Conservation (phyloP, 2,329 filamentous ascomycete genomes). For the Paecilomyces dactylethromorphus region DNA sequence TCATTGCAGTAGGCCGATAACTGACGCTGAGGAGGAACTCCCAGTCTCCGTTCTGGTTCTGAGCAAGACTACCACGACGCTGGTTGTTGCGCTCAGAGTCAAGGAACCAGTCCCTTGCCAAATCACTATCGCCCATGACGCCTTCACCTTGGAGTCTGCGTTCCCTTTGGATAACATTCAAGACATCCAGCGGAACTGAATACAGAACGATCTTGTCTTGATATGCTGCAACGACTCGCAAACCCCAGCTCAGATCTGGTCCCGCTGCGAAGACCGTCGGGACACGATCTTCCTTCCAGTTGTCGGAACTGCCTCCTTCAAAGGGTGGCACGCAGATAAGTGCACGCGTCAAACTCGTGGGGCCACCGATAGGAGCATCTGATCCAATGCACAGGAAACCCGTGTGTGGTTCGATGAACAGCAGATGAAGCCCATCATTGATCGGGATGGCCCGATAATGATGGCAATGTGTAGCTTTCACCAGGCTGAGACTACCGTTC, state of each 20-base stretch:
- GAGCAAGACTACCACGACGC: conserved; percentile 22
- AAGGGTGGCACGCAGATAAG: conserved; percentile 47
- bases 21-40: conserved; percentile 31
- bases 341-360: conserved; percentile 52
- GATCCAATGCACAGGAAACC: conserved; percentile 54
- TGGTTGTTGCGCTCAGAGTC: conserved; percentile 20
- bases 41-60: conserved; percentile 33
- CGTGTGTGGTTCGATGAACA: conserved; percentile 57
- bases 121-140: conserved; percentile 28
- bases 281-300: conserved; percentile 17
- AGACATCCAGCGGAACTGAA: conserved; percentile 53
- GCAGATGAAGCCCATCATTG: conserved; percentile 58
- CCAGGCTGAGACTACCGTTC: conserved; percentile 20
- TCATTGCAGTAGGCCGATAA: conserved; percentile 27
- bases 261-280: conserved; percentile 52
- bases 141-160: conserved; percentile 23
- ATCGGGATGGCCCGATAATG: conserved; percentile 60
- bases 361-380: conserved; percentile 53
- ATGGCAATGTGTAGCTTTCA: conserved; percentile 45
- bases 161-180: conserved; percentile 34
- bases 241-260: conserved; percentile 51
- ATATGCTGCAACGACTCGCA: conserved; percentile 54
- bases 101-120: conserved; percentile 25
- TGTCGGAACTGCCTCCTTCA: conserved; percentile 5
- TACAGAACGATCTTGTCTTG: conserved; percentile 50